phyloP scores from a whole-genome alignment of 306 rosid species.

The Elaeagnus macrophylla region DNA sequence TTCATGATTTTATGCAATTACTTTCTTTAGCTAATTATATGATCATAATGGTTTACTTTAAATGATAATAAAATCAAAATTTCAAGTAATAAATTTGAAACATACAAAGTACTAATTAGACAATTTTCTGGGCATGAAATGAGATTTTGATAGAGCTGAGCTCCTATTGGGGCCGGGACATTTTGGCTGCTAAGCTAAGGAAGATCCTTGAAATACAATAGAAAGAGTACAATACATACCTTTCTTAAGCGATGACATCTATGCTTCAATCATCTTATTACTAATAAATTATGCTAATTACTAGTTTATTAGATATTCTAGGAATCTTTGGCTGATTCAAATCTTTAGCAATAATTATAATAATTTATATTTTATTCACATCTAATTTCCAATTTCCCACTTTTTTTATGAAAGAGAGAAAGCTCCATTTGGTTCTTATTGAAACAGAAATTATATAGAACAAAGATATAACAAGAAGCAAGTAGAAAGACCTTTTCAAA shows the following conservation, averaged over 20 bases:
- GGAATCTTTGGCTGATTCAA: conserved; percentile 41
- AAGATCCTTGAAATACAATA: neutral
- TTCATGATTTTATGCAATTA: too few species aligned
- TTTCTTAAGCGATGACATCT: conserved; percentile 13
- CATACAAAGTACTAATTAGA: too few species aligned
- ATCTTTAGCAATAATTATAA: neutral
- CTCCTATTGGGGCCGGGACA: neutral
- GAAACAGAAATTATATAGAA: conserved; percentile 26
- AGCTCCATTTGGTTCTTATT: conserved; percentile 35
- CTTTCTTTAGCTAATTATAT: too few species aligned
- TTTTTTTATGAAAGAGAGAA: conserved; percentile 6
- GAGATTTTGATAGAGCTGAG: neutral
- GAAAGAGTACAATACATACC: conserved; percentile 5
- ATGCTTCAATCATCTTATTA: conserved; percentile 6
- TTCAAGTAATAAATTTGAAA: too few species aligned
- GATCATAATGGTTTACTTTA: too few species aligned
- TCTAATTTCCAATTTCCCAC: neutral
- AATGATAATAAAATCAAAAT: too few species aligned
- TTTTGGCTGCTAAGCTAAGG: conserved; percentile 4
- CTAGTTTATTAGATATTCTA: conserved; percentile 1
- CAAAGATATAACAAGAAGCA: conserved; percentile 30
- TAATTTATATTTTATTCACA: conserved; percentile 16
- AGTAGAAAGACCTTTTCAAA: conserved; percentile 37
- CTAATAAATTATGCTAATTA: neutral
- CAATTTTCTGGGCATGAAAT: too few species aligned